Percentiles rank a stretch among this genome's conserved stretches.
These are phyloP conservation scores for Haematococcus lacustris DNA, from an alignment of 139 green algal species.

Conservation along the genomic window DNA sequence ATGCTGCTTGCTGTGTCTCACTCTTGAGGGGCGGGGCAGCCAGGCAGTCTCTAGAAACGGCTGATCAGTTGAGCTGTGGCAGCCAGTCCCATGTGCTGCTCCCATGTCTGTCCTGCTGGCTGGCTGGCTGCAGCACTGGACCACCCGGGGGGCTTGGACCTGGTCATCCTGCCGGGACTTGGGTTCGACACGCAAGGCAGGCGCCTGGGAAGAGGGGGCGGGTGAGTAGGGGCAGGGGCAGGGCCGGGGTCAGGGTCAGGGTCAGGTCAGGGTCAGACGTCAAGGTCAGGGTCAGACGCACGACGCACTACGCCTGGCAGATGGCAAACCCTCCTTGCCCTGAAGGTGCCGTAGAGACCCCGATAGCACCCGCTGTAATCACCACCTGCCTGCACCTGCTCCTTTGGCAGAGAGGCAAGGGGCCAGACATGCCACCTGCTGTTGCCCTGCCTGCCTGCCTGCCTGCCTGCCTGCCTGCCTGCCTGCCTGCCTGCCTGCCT, in stretches of 20 bases:
- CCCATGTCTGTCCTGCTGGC: not conserved
- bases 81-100: not conserved
- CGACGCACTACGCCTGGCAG: not conserved
- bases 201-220: conserved; percentile 65
- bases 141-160: conserved; percentile 30
- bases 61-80: no score
- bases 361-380: not conserved
- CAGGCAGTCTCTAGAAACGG: no score
- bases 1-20: no score
- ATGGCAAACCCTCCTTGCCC: not conserved
- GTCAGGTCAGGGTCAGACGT: not conserved
- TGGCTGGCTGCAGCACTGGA: conserved; percentile 2
- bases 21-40: no score
- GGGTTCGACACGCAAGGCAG: conserved; percentile 56
- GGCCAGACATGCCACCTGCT: no score
- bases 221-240: conserved; percentile 25
- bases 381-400: no score
- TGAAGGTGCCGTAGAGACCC: not conserved
- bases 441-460: no score
- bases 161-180: conserved; percentile 76
- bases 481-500: no score
- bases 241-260: not conserved
- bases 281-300: not conserved
- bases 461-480: no score
- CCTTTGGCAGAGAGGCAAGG: no score